Percentiles rank a stretch among this genome's conserved stretches.
Conservation (phyloP, 2,329 filamentous ascomycete genomes). For the Colletotrichum viniferum region DNA sequence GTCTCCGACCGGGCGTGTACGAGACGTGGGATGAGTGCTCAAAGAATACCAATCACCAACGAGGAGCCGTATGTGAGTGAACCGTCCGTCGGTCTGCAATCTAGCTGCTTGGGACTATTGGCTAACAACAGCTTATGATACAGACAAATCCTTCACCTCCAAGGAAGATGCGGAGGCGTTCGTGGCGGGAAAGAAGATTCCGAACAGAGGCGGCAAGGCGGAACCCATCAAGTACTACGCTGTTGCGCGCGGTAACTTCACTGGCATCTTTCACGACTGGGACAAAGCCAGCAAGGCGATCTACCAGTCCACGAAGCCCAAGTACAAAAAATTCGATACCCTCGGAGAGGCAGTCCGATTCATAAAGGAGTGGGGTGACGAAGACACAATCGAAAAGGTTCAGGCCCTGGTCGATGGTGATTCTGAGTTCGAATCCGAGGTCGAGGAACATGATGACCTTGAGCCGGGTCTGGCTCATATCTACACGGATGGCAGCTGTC, state of each 20-base stretch:
- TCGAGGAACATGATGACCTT: constrained; percentile 28
- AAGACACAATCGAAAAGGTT: constrained; percentile 37
- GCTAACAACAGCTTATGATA: neutral
- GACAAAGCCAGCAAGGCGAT: constrained; percentile 74
- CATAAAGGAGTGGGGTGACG: constrained; percentile 58
- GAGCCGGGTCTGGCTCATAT: constrained; percentile 43
- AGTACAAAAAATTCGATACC: constrained; percentile 72
- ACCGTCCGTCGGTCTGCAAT: neutral
- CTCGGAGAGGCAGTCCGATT: constrained; percentile 79
- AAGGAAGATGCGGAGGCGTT: constrained; percentile 81
- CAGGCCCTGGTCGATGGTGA: constrained; percentile 24
- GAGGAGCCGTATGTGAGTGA: constrained; percentile 70
- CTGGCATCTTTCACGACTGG: constrained; percentile 71
- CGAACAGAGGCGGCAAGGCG: constrained; percentile 36
- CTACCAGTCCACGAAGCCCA: constrained; percentile 71
- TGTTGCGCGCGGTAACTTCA: constrained; percentile 61
- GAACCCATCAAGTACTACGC: constrained; percentile 60
- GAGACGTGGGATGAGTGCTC: constrained; percentile 64
- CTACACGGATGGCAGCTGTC: constrained; percentile 68
- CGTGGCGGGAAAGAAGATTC: constrained; percentile 63
- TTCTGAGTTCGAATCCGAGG: constrained; percentile 26
- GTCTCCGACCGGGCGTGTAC: constrained; percentile 59
- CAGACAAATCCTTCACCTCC: constrained; percentile 81
- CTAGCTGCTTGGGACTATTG: neutral
- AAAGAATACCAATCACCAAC: constrained; percentile 63